Evolutionary conservation across 1,284 basidiomycete genomes (phyloP), one percentile per base, ranked within the genome.

Genomic region (Sanghuangporus weigelae): DNA sequence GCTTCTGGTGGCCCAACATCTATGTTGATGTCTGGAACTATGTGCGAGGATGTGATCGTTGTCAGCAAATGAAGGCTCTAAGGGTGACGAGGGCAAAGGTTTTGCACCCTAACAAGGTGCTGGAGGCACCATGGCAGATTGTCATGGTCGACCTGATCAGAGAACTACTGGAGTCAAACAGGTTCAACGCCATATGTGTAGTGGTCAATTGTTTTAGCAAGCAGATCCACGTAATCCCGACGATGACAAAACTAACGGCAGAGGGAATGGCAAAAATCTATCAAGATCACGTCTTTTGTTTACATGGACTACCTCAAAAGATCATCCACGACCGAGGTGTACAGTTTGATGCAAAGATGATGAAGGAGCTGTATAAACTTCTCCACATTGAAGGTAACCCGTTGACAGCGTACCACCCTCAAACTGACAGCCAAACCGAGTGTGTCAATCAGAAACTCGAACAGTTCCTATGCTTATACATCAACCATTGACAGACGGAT

Each of bases 331-430:
- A 26, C 6, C 14, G 6, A 26, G 31, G 49, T 5, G 7, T 1
- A 5, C 31, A 51, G 14, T 51, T 51, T 26, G 49, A 51, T 4
- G 5, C 8, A 10, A 51, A 51, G 21, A 10, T 51, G 7, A 51
- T 51, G 14, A 26, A 26, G 26, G 21, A 51, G 8, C 14, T 51
- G 2, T 51, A 51, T 23, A 51, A 51, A 23, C 49, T 51, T 8
- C 14, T 51, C 12, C 7, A 16, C 4, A 51, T 51, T 10, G 21
- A 51, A 51, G 7, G 10, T 1, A 51, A 51, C 14, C 10, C 31
- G 2, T 51, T 6, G 2, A 71, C 71, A 0, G 48, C 68, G 0
- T 78, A 72, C 57, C 76, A 79, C 50, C 76, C 74, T 0, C 72
- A 78, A 57, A 56, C 23, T 1, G 36, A 62, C n/a, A 42, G 55